Conservation (phyloP, 441 rosid genomes). For the Macaranga tanarius region DNA sequence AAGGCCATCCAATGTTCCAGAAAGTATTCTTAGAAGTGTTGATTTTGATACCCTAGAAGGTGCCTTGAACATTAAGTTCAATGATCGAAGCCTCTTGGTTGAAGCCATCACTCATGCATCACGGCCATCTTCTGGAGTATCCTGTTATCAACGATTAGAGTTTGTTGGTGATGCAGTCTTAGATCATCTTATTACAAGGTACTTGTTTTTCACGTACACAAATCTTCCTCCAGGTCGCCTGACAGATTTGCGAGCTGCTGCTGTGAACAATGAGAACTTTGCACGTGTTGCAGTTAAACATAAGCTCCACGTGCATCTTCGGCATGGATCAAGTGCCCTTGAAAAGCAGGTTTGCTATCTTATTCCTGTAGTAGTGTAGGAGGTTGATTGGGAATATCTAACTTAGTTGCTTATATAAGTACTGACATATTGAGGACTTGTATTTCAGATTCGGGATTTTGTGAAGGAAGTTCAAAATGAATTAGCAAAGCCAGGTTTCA, state of each 20-base stretch:
- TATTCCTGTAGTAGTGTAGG: slow-evolving; percentile 1
- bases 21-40: slow-evolving; percentile 73
- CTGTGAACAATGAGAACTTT: slow-evolving; percentile 97
- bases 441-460: slow-evolving; percentile 83
- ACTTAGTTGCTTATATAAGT: neutral
- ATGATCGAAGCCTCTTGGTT: slow-evolving; percentile 61
- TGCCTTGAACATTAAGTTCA: slow-evolving; percentile 64
- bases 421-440: slow-evolving; percentile 10
- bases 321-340: slow-evolving; percentile 97
- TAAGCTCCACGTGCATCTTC: slow-evolving; percentile 84
- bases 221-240: slow-evolving; percentile 96
- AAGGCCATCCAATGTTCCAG: slow-evolving; percentile 61
- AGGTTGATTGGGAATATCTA: neutral
- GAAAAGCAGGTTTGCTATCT: slow-evolving; percentile 47
- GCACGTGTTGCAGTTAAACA: slow-evolving; percentile 99
- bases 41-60: slow-evolving; percentile 77
- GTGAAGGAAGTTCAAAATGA: slow-evolving; percentile 89
- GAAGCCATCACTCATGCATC: slow-evolving; percentile 99
- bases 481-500: slow-evolving; percentile 81
- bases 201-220: slow-evolving; percentile 89
- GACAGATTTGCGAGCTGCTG: slow-evolving; percentile 99
- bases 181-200: slow-evolving; percentile 94
- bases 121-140: slow-evolving; percentile 91
- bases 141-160: slow-evolving; percentile 94
- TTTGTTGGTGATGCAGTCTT: slow-evolving; percentile 98